Conservation (phyloP, 108 stramenopile genomes). For the Licmophora abbreviata region DNA sequence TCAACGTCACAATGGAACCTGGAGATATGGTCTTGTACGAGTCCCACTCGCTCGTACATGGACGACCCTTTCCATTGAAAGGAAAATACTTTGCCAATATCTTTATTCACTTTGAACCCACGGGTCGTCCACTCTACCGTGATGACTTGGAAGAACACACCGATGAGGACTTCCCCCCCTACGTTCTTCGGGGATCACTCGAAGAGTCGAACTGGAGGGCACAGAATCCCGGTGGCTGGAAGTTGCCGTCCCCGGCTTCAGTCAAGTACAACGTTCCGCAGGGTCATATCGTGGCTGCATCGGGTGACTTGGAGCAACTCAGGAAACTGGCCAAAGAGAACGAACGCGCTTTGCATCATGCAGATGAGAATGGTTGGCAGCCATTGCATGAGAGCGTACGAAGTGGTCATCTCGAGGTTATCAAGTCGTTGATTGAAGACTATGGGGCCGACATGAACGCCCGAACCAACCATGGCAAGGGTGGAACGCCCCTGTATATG, state of each 20-base stretch:
- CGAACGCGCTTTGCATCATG: constrained; percentile 14
- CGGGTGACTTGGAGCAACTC: constrained; percentile 34
- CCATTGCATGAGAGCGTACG: constrained; percentile 24
- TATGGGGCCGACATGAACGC: constrained; percentile 40
- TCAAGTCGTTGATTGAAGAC: constrained; percentile 27
- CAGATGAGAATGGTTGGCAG: constrained; percentile 24
- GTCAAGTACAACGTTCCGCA: constrained; percentile 26
- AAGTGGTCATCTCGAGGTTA: constrained; percentile 24
- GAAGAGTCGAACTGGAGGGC: constrained; percentile 44
- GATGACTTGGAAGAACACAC: constrained; percentile 29
- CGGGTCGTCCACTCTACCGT: constrained; percentile 47
- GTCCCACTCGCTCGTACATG: constrained; percentile 30
- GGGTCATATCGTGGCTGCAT: constrained; percentile 44
- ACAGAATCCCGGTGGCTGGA: constrained; percentile 1
- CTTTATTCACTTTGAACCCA: constrained; percentile 86
- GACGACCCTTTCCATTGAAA: constrained; percentile 76
- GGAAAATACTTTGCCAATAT: constrained; percentile 79
- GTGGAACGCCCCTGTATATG: constrained; percentile 24
- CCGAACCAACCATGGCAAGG: constrained; percentile 24
- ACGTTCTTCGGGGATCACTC: constrained; percentile 26
- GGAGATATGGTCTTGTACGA: constrained; percentile 77
- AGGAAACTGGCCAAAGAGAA: constrained; percentile 15
- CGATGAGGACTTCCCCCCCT: constrained; percentile 48
- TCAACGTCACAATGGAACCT: constrained; percentile 18
- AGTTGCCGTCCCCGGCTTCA: not conserved